phyloP scores from a whole-genome alignment of 2,329 filamentous ascomycete species.

The Alternaria triticina region DNA sequence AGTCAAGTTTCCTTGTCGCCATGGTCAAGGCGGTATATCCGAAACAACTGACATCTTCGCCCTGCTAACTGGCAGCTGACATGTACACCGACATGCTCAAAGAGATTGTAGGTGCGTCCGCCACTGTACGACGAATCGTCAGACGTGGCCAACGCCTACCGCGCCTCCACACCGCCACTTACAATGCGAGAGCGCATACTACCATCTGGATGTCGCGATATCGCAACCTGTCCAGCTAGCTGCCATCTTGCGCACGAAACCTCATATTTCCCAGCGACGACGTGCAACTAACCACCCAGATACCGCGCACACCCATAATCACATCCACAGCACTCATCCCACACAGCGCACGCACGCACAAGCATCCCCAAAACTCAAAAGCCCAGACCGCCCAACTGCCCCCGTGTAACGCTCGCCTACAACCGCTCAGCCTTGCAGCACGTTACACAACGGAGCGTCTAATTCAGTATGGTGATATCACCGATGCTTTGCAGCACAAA shows the following conservation, averaged over 20 bases:
- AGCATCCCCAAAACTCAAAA: neutral
- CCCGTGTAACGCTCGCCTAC: conserved; percentile 17
- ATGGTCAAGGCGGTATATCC: neutral
- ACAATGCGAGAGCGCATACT: neutral
- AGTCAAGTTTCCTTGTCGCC: neutral
- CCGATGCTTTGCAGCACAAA: neutral
- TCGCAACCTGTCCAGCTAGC: neutral
- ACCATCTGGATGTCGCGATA: conserved; percentile 5
- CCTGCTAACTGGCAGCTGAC: conserved; percentile 17
- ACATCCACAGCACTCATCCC: neutral
- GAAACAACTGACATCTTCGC: conserved; percentile 8
- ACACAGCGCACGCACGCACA: neutral
- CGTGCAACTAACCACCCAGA: neutral
- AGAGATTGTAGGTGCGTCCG: conserved; percentile 10
- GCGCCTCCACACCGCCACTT: conserved; percentile 25
- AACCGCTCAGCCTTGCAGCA: neutral
- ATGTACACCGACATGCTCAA: conserved; percentile 13
- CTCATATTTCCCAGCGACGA: neutral
- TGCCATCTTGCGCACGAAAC: neutral
- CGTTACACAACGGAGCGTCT: neutral
- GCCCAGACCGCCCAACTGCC: neutral
- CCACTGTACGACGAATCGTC: neutral
- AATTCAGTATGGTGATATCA: neutral
- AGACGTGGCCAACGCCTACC: conserved; percentile 19
- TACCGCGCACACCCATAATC: neutral